These are phyloP conservation scores for Mortierella sp. DNA, from an alignment of 371 early-diverging fungal species.

Conservation along the genomic window DNA sequence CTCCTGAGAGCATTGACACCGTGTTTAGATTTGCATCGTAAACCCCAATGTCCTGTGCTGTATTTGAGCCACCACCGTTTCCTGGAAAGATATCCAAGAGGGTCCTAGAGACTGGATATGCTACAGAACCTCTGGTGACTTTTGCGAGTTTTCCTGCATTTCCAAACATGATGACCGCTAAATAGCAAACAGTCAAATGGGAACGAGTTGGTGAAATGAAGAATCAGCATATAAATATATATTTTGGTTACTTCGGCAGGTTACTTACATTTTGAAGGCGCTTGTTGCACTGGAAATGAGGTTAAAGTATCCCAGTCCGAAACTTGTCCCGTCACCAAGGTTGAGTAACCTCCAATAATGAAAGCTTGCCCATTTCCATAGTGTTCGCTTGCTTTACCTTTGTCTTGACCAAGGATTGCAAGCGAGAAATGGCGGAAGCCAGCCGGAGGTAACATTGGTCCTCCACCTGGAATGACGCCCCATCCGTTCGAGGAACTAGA, in stretches of 20 bases:
- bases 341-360: slow-evolving; percentile 51
- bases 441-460: slow-evolving; percentile 31
- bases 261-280: slow-evolving; percentile 41
- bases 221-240: no score
- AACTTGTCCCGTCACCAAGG: slow-evolving; percentile 37
- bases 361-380: slow-evolving; percentile 42
- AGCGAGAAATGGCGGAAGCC: slow-evolving; percentile 48
- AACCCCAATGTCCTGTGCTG: slow-evolving; percentile 20
- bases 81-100: slow-evolving; percentile 34
- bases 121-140: slow-evolving; percentile 37
- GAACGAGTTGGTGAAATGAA: not conserved
- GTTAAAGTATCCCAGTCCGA: slow-evolving; percentile 49
- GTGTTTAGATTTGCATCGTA: slow-evolving; percentile 12
- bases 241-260: no score
- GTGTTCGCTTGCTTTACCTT: slow-evolving; percentile 18
- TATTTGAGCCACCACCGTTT: slow-evolving; percentile 32
- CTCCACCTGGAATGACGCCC: slow-evolving; percentile 39
- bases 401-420: slow-evolving; percentile 45
- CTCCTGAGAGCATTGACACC: slow-evolving; percentile 5
- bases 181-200: not conserved
- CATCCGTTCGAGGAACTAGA: slow-evolving; percentile 37
- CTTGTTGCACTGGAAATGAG: slow-evolving; percentile 52
- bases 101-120: slow-evolving; percentile 22
- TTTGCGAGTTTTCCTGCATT: slow-evolving; percentile 27
- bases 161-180: slow-evolving; percentile 53